Evolutionary conservation across 2,329 filamentous ascomycete species (phyloP).

Genomic region (Epicoccum nigrum): DNA sequence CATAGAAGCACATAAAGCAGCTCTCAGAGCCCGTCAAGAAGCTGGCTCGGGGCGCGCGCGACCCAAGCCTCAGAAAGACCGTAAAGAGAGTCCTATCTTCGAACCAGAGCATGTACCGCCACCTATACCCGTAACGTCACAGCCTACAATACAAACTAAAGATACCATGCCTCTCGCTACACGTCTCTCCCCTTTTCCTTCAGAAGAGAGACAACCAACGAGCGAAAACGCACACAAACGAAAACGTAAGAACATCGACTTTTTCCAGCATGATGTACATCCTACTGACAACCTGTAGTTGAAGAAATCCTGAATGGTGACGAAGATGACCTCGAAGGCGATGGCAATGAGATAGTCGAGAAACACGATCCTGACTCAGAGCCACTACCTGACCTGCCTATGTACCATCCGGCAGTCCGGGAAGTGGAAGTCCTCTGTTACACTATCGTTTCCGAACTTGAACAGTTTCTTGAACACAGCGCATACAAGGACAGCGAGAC

Average conservation of each 20-base stretch:
- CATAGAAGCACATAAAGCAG: background rate
- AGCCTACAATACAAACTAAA: no score
- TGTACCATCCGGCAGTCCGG: slow-evolving; percentile 25
- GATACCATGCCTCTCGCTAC: no score
- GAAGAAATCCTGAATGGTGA: no score
- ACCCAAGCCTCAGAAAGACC: background rate
- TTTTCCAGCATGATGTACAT: no score
- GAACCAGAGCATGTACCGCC: background rate
- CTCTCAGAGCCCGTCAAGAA: background rate
- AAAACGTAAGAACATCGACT: background rate
- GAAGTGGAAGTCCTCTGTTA: background rate
- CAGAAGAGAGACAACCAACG: no score
- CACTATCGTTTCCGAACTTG: background rate
- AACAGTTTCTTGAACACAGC: background rate
- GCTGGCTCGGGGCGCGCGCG: background rate
- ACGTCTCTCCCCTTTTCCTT: no score
- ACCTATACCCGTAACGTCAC: no score
- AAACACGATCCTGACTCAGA: slow-evolving; percentile 17
- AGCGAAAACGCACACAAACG: slow-evolving; percentile 7
- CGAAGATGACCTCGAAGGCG: slow-evolving; percentile 1
- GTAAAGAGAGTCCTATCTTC: background rate
- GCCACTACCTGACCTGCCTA: slow-evolving; percentile 16
- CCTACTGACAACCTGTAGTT: no score
- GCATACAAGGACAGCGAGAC: slow-evolving; percentile 8
- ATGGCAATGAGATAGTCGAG: slow-evolving; percentile 1